phyloP scores from a whole-genome alignment of 2,329 filamentous ascomycete species.

The Geoglossum cookeanum region DNA sequence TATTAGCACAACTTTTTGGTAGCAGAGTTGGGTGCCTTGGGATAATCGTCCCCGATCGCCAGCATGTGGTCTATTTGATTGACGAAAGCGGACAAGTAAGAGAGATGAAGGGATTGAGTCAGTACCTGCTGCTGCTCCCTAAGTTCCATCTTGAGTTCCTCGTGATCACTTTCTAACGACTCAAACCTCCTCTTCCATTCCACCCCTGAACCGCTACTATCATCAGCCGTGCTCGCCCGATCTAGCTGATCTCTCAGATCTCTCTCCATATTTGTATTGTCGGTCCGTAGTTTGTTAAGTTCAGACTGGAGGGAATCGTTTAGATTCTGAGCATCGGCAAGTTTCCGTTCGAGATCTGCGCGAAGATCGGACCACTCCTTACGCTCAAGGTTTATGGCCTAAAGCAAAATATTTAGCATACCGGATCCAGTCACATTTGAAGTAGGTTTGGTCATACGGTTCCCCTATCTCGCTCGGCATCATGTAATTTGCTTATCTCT shows the following conservation, averaged over 20 bases:
- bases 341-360: conserved; percentile 48
- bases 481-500: conserved; percentile 40
- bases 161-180: conserved; percentile 40
- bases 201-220: conserved; percentile 19
- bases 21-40: too few species aligned
- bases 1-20: background rate
- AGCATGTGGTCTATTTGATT: background rate
- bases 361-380: conserved; percentile 51
- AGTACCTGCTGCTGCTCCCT: conserved; percentile 46
- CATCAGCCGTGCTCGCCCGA: conserved; percentile 19
- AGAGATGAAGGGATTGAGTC: background rate
- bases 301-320: conserved; percentile 66
- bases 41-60: too few species aligned
- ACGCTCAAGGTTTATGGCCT: conserved; percentile 40
- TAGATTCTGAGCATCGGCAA: conserved; percentile 55
- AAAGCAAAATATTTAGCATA: background rate
- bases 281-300: conserved; percentile 50
- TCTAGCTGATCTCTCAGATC: conserved; percentile 46
- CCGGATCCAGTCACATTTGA: conserved; percentile 1
- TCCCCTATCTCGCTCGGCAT: conserved; percentile 35
- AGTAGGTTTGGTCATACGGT: conserved; percentile 17
- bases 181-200: conserved; percentile 42
- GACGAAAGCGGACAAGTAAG: background rate
- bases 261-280: conserved; percentile 44
- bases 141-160: conserved; percentile 44